Percentiles rank a stretch among this genome's conserved stretches.
phyloP scores from a whole-genome alignment of 78 protist genomes.

The Acrasis kona region DNA sequence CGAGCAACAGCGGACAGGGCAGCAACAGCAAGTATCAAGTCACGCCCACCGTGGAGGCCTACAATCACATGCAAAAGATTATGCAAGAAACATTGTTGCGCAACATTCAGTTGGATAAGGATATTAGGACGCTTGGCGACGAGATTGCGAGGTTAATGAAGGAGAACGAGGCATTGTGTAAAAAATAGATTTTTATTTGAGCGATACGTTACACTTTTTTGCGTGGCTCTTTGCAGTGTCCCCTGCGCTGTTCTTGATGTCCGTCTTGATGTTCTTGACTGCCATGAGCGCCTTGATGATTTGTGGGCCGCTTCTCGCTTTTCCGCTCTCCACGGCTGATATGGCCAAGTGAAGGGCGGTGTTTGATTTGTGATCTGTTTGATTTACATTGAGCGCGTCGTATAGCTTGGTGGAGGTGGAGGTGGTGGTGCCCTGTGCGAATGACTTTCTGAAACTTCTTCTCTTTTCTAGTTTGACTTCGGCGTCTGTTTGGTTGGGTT shows the following conservation, averaged over 20 bases:
- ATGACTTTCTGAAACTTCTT: neutral
- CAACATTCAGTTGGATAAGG: neutral
- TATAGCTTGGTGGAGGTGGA: neutral
- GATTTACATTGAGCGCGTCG: neutral
- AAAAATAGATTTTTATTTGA: neutral
- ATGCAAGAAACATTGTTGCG: conserved; percentile 4
- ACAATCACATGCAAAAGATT: neutral
- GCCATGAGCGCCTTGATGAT: no score
- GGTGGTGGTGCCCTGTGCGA: neutral
- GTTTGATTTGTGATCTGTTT: neutral
- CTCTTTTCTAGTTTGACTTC: neutral
- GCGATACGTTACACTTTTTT: neutral
- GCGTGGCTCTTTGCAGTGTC: neutral
- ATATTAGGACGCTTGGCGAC: neutral
- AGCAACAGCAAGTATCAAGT: neutral
- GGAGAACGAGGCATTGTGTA: neutral
- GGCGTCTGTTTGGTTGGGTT: neutral
- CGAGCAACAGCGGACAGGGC: neutral
- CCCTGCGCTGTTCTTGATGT: no score
- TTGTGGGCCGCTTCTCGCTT: no score
- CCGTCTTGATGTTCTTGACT: no score
- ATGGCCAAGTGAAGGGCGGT: no score
- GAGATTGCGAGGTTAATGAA: conserved; percentile 1
- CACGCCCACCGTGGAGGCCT: neutral
- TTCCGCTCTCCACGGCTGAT: no score